phyloP scores from a whole-genome alignment of 108 stramenopile species.

The Cyclotella cryptica region DNA sequence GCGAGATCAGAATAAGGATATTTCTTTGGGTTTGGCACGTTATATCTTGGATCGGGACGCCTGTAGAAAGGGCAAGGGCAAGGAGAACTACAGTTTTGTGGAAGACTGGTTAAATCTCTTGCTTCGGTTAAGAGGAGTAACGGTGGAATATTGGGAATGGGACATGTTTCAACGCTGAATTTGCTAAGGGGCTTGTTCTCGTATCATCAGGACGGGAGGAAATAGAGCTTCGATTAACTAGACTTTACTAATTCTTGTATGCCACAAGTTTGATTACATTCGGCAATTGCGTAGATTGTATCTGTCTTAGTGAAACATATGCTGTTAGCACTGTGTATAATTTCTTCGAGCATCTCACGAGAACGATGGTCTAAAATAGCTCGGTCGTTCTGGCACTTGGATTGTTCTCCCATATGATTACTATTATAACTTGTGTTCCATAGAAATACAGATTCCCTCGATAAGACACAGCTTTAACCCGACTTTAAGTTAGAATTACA shows the following conservation, averaged over 20 bases:
- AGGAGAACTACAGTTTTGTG: slow-evolving; percentile 4
- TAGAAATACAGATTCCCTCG: too few species aligned
- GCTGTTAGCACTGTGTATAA: too few species aligned
- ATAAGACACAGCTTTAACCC: too few species aligned
- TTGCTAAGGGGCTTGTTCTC: not conserved
- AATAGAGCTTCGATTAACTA: not conserved
- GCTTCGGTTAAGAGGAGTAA: not conserved
- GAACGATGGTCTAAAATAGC: too few species aligned
- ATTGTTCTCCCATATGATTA: too few species aligned
- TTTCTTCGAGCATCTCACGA: too few species aligned
- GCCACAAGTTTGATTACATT: too few species aligned
- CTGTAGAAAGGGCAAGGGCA: not conserved
- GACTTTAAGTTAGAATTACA: too few species aligned
- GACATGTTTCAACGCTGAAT: not conserved
- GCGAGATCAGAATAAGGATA: not conserved
- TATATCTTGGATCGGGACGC: slow-evolving; percentile 8
- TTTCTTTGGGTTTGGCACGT: not conserved
- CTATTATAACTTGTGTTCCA: too few species aligned
- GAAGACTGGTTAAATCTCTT: not conserved
- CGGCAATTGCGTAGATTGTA: too few species aligned
- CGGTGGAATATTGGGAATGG: slow-evolving; percentile 3
- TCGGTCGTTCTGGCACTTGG: too few species aligned
- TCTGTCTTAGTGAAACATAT: too few species aligned
- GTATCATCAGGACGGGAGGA: not conserved
- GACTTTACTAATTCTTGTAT: not conserved